These are phyloP conservation scores for Fusarium sp. DNA, from an alignment of 2,329 filamentous ascomycete genomes.

Conservation along the genomic window DNA sequence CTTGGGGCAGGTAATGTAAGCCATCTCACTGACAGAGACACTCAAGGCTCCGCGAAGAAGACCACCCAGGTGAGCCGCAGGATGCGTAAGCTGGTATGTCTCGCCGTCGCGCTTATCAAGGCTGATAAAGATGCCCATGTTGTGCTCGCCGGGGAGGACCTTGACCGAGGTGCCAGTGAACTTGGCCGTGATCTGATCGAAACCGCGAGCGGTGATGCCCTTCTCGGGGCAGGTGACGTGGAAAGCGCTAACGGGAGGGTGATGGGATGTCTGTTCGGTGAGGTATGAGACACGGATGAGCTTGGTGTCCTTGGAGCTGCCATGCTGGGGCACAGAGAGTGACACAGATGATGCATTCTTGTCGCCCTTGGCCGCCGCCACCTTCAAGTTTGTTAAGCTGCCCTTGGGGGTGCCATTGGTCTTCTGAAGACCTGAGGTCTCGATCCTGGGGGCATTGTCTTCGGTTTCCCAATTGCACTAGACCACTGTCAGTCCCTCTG, in stretches of 20 bases:
- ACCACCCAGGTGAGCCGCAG: slow-evolving; percentile 91
- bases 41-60: slow-evolving; percentile 88
- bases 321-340: slow-evolving; percentile 63
- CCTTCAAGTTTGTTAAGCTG: slow-evolving; percentile 62
- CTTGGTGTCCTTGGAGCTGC: slow-evolving; percentile 57
- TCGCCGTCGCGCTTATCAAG: slow-evolving; percentile 84
- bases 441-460: slow-evolving; percentile 77
- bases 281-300: slow-evolving; percentile 89
- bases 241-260: slow-evolving; percentile 96
- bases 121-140: slow-evolving; percentile 94
- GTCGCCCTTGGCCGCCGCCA: slow-evolving; percentile 53
- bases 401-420: slow-evolving; percentile 52
- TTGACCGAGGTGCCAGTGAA: slow-evolving; percentile 96
- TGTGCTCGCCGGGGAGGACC: slow-evolving; percentile 91
- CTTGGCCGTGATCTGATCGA: slow-evolving; percentile 96
- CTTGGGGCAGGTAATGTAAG: slow-evolving; percentile 89
- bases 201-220: slow-evolving; percentile 87
- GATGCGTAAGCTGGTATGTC: slow-evolving; percentile 95
- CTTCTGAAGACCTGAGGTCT: slow-evolving; percentile 56
- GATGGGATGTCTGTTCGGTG: slow-evolving; percentile 97
- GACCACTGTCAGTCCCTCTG: slow-evolving; percentile 26
- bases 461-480: slow-evolving; percentile 96
- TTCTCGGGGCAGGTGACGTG: slow-evolving; percentile 93
- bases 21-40: slow-evolving; percentile 89
- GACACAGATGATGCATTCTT: slow-evolving; percentile 61